Evolutionary conservation across 495 filamentous ascomycete genomes (phyloP).

Genomic region (Lepraria neglecta): DNA sequence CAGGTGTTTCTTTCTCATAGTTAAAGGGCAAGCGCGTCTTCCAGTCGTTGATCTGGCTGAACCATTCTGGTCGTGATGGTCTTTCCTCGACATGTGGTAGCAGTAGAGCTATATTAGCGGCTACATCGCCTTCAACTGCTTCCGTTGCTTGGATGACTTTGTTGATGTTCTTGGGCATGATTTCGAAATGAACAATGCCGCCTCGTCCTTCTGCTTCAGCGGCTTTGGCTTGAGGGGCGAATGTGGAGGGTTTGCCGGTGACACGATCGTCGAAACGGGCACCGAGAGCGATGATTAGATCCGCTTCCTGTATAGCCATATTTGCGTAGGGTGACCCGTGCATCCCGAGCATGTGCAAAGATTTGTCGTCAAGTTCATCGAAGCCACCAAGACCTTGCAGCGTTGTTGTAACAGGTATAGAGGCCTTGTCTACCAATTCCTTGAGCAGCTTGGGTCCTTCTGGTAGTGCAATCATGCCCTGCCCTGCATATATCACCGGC

Average conservation of each 20-base stretch:
- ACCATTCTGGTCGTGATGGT: conserved; percentile 71
- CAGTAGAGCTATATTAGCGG: conserved; percentile 63
- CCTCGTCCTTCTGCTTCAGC: conserved; percentile 50
- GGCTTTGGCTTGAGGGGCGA: conserved; percentile 52
- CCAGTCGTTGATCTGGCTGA: conserved; percentile 80
- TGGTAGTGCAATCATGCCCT: conserved; percentile 47
- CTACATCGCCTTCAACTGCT: conserved; percentile 55
- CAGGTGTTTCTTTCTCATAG: conserved; percentile 63
- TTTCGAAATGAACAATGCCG: conserved; percentile 60
- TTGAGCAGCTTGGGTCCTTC: conserved; percentile 49
- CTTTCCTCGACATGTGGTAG: conserved; percentile 61
- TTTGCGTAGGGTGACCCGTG: conserved; percentile 60
- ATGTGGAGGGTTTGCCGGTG: conserved; percentile 47
- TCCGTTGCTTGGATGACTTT: conserved; percentile 52
- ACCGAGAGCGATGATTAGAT: conserved; percentile 55
- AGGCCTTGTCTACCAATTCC: conserved; percentile 52
- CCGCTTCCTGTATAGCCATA: conserved; percentile 60
- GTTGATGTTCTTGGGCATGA: conserved; percentile 55
- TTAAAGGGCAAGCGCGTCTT: conserved; percentile 60
- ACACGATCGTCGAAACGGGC: conserved; percentile 60
- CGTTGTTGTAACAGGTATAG: conserved; percentile 57
- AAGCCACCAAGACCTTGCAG: conserved; percentile 61
- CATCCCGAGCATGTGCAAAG: conserved; percentile 59
- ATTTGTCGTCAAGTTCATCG: conserved; percentile 52
- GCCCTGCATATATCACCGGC: conserved; percentile 55